These are phyloP conservation scores for Lasiodiplodia hormozganensis DNA, from an alignment of 2,329 filamentous ascomycete genomes.

Conservation along the genomic window DNA sequence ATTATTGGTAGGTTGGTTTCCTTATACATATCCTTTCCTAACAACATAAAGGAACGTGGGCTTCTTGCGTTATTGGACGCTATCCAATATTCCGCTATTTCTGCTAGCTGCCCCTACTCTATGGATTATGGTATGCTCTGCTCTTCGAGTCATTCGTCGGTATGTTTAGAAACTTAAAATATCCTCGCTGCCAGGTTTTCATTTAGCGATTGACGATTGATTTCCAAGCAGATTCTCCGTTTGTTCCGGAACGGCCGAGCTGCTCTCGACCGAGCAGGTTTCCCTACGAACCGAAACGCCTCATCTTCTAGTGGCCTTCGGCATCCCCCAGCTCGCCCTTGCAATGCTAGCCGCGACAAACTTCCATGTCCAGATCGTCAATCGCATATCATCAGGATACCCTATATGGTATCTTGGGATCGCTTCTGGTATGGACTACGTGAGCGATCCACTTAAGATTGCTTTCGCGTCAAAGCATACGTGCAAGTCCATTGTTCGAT, in stretches of 20 bases:
- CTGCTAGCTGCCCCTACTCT: conserved; percentile 81
- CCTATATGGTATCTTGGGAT: conserved; percentile 89
- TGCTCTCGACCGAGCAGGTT: background rate
- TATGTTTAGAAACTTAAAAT: conserved; percentile 11
- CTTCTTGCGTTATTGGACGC: conserved; percentile 88
- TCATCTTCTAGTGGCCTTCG: conserved; percentile 53
- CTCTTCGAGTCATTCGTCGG: conserved; percentile 12
- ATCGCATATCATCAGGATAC: conserved; percentile 84
- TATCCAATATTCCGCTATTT: conserved; percentile 87
- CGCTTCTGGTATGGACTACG: conserved; percentile 50
- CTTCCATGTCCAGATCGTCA: conserved; percentile 95
- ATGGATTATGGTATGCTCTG: conserved; percentile 60
- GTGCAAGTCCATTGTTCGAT: conserved; percentile 30
- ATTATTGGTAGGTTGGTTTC: conserved; percentile 77
- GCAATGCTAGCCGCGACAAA: conserved; percentile 74
- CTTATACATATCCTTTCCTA: background rate
- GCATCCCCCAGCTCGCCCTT: conserved; percentile 75
- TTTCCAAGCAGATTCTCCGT: conserved; percentile 2
- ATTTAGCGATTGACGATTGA: background rate
- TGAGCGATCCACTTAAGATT: background rate
- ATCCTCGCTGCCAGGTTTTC: background rate
- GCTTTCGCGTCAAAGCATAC: conserved; percentile 12
- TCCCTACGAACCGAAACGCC: conserved; percentile 1
- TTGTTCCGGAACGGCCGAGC: background rate
- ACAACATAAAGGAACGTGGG: conserved; percentile 74